Conservation (phyloP, 257 asterid species). For the Ajuga chamaepitys region DNA sequence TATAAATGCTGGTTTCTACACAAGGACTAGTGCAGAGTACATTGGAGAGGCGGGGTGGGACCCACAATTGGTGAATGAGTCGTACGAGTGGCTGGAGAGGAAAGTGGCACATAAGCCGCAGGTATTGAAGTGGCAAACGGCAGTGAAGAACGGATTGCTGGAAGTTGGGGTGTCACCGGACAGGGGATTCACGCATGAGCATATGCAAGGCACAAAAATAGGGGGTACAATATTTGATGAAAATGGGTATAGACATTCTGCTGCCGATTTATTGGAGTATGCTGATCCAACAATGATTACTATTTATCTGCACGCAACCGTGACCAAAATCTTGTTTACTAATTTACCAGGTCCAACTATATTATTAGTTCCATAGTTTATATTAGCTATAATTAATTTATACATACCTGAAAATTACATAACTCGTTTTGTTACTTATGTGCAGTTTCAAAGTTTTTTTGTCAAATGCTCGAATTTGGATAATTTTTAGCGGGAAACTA, state of each 20-base stretch:
- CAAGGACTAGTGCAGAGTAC: slow-evolving; percentile 39
- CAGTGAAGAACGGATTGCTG: slow-evolving; percentile 55
- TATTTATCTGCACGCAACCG: slow-evolving; percentile 49
- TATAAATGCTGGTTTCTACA: slow-evolving; percentile 75
- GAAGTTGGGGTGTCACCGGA: slow-evolving; percentile 53
- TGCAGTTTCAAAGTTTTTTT: too few species aligned
- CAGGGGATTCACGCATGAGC: slow-evolving; percentile 50
- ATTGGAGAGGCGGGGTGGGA: slow-evolving; percentile 49
- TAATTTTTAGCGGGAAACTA: too few species aligned
- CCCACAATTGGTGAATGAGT: slow-evolving; percentile 32
- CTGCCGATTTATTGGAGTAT: slow-evolving; percentile 73
- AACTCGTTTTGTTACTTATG: too few species aligned
- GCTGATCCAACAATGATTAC: slow-evolving; percentile 36
- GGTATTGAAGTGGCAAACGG: slow-evolving; percentile 57
- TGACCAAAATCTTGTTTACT: slow-evolving; percentile 37
- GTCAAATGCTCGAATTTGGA: too few species aligned
- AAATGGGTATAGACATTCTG: slow-evolving; percentile 56
- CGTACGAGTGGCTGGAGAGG: slow-evolving; percentile 74
- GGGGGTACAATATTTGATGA: slow-evolving; percentile 70
- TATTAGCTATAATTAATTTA: too few species aligned
- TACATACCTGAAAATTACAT: too few species aligned
- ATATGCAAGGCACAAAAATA: slow-evolving; percentile 58
- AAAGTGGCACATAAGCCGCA: slow-evolving; percentile 56
- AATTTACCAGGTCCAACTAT: slow-evolving; percentile 25
- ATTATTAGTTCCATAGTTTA: too few species aligned